These are phyloP conservation scores for Cryphonectria carpinicola DNA, from an alignment of 2,329 filamentous ascomycete species.

Conservation along the genomic window DNA sequence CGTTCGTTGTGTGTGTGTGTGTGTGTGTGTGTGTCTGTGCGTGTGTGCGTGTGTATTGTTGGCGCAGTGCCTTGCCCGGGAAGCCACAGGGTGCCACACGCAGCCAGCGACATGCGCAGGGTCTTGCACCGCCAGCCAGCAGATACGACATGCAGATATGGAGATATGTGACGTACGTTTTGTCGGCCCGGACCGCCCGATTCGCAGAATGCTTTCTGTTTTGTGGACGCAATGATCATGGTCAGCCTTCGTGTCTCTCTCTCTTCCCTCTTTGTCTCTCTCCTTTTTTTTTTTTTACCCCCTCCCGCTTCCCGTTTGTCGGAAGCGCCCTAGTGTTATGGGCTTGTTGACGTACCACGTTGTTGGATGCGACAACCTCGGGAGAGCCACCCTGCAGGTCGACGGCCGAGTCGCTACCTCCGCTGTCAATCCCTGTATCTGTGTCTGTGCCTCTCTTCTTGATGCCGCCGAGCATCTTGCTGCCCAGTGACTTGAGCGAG, in stretches of 20 bases:
- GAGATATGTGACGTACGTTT: constrained; percentile 49
- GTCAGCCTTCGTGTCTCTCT: constrained; percentile 28
- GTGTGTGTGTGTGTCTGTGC: too few species aligned
- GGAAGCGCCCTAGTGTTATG: too few species aligned
- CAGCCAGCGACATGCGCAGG: background rate
- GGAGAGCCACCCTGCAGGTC: constrained; percentile 59
- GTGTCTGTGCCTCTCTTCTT: constrained; percentile 43
- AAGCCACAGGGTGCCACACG: constrained; percentile 1
- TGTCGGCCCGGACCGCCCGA: constrained; percentile 61
- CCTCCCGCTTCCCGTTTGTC: constrained; percentile 21
- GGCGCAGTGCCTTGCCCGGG: background rate
- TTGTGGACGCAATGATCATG: constrained; percentile 14
- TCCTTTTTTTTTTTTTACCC: background rate
- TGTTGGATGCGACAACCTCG: constrained; percentile 67
- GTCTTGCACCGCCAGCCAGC: background rate
- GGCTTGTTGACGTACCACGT: constrained; percentile 59
- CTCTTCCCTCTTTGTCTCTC: constrained; percentile 20
- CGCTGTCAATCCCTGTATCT: constrained; percentile 10
- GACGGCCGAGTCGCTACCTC: constrained; percentile 30
- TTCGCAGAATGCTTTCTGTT: constrained; percentile 80
- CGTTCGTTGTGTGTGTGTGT: too few species aligned
- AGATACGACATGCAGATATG: background rate
- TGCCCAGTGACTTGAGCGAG: constrained; percentile 56
- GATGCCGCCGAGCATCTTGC: constrained; percentile 60
- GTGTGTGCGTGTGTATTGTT: background rate